Evolutionary conservation across 2,329 filamentous ascomycete species (phyloP), one percentile per base, ranked within the genome.

Genomic region (Pyricularia sp.): DNA sequence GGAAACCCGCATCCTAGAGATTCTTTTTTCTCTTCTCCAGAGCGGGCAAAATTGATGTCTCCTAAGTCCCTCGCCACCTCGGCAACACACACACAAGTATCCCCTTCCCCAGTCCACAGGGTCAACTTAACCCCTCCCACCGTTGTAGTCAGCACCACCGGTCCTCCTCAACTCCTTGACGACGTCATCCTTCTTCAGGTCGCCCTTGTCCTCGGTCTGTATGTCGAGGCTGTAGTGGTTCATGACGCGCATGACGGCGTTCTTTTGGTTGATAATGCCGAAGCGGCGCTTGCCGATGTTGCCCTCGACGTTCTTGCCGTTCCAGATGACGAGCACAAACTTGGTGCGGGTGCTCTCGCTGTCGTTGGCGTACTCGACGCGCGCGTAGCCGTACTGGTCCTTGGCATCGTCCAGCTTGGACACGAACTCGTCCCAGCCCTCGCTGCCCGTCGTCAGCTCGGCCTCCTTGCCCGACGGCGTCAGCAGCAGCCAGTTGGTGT

Each of bases 241-340:
- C 71, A 91, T 81, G 9, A 86, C 84, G 73, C 80, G 81, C 82
- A 90, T 90, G 71, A 91, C 88, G 70, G 84, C 84, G 68, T 86
- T 87, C 76, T 84, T 85, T 82, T 91, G 88, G 76, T 90, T 87
- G 75, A 85, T 87, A 72, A 90, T 88, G 72, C 88, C 84, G 11
- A 88, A 89, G 78, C 90, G 90, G 73, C 88, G 84, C 89, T 91
- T 91, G 69, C 90, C 84, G 73, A 88, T 84, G 89, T 91, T 91
- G 69, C 90, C 84, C 78, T 86, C 87, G 1, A 88, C 88, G 70
- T 79, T 76, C 77, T 85, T 82, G 76, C 89, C 89, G 77, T 90
- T 90, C 89, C 89, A 92, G 72, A 90, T 83, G 36, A 91, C 79
- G 66, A 92, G 82, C 66, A 81, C 84, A 75, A 91, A 91, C 80